Evolutionary conservation across 2,329 filamentous ascomycete species (phyloP), one percentile per base, ranked within the genome.

Genomic region (Colletotrichum tofieldiae): DNA sequence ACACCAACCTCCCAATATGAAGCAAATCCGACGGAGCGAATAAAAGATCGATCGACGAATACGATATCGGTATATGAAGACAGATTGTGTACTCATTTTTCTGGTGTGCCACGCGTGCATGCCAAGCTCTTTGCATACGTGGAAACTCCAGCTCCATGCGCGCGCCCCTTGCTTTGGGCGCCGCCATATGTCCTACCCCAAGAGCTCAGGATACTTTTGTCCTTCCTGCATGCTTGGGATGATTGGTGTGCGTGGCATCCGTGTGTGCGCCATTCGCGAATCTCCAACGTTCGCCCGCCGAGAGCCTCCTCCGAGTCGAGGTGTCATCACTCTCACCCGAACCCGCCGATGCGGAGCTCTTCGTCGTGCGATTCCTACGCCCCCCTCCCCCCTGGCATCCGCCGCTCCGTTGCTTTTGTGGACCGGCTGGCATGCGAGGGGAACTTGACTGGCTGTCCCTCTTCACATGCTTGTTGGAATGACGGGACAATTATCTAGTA

Each of bases 271-370:
- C 47, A 41, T 39, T 55, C 41, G 47, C 47, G 35, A 37, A 39
- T 32, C 60, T 41, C 35, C 59, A 51, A 62, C 32, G 45, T 29
- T 62, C 32, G n/a, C 14, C 9, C 16, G 45, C 32, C 59, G 32
- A 20, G 32, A 41, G 52, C 63, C 59, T 63, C 67, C 71, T 47
- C 71, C 70, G 68, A 74, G 55, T 74, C 72, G 65, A 73, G 45
- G 72, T 74, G 72, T 74, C 72, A 74, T 74, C 72, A 73, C 65
- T 65, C 65, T 65, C 65, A n/a, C 43, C 65, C 59, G 59, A 54
- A 60, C 59, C 65, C 52, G 65, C 59, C 69, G 69, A 51, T 64
- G 51, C 65, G 41, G 69, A 59, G 29, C 45, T 43, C 47, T n/a
- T 64, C 45, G 37, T 72, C 65, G 37, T 47, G 45, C 65, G 58